Percentiles rank a stretch among this genome's conserved stretches.
These are phyloP conservation scores for Petunia axillaris DNA, from an alignment of 257 asterid species.

Conservation along the genomic window DNA sequence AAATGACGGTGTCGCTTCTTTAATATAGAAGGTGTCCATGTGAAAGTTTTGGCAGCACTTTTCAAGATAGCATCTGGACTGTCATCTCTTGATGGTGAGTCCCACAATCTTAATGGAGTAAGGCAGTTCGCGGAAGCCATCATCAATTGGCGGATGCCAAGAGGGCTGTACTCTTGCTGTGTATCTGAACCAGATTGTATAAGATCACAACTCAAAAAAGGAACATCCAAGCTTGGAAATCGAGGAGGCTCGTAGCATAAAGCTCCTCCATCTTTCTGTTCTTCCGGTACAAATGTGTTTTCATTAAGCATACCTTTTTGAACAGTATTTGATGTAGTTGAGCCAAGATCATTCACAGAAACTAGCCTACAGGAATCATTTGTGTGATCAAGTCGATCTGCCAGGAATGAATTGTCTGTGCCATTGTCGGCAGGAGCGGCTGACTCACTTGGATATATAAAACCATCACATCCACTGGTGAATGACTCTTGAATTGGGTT, in stretches of 20 bases:
- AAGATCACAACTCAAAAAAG: conserved; percentile 89
- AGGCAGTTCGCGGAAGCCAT: conserved; percentile 56
- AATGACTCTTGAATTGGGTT: conserved; percentile 45
- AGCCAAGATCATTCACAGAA: conserved; percentile 54
- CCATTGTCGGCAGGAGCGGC: conserved; percentile 37
- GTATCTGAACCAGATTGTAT: conserved; percentile 69
- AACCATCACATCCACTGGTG: conserved; percentile 38
- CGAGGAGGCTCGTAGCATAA: conserved; percentile 92
- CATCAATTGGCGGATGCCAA: conserved; percentile 94
- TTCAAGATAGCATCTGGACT: conserved; percentile 80
- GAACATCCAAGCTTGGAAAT: conserved; percentile 82
- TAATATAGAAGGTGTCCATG: conserved; percentile 82
- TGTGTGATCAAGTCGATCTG: conserved; percentile 39
- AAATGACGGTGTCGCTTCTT: conserved; percentile 86
- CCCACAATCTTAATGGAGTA: conserved; percentile 79
- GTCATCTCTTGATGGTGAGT: conserved; percentile 75
- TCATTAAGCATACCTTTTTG: conserved; percentile 42
- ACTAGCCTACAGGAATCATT: conserved; percentile 48
- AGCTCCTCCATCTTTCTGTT: conserved; percentile 62
- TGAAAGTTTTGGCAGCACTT: conserved; percentile 88
- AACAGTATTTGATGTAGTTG: conserved; percentile 44
- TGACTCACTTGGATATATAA: conserved; percentile 43
- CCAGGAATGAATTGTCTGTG: conserved; percentile 13
- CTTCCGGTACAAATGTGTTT: conserved; percentile 36
- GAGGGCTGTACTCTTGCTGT: conserved; percentile 94